Evolutionary conservation across 2,329 filamentous ascomycete species (phyloP), one percentile per base, ranked within the genome.

Genomic region (Penicillium expansum): DNA sequence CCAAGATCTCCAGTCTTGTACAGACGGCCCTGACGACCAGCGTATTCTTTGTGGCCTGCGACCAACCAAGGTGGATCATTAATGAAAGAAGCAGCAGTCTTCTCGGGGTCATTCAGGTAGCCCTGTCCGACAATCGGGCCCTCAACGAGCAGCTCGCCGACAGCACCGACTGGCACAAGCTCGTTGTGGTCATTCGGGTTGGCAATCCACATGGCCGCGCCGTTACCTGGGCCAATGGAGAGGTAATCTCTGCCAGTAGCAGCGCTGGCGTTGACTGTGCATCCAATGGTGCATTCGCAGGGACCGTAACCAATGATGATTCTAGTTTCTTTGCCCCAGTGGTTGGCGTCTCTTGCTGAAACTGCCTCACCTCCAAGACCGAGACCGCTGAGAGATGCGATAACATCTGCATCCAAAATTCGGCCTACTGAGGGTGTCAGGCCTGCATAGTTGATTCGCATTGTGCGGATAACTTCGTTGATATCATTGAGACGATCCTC

Each of bases 391-490:
- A 82, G 66, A 1, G 71, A 72, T 16, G 75, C 68, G 9, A 80
- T 74, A 8, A 78, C 75, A 49, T 73, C 66, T 0, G 76, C 69
- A 13, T 75, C 70, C 14, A 82, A 55, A 6, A 80, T 69, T 4
- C 76, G 71, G 0, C 83, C 83, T n/a, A 88, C 77, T 0, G 83
- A 78, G 0, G 84, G 81, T 0, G 86, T 88, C 67, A 88, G 78
- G 62, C 84, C 82, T 0, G 78, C 80, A 75, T 80, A 82, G 41
- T 79, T 82, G 35, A 82, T 79, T 7, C 76, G 70, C 76, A 83
- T 81, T 0, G 74, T 67, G 4, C 77, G 76, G 33, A 86, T 81
- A 1, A 77, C 77, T 0, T 75, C 77, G 2, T 76, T 72, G 14
- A 85, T 77, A 53, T 84, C 77, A 48, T 78, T 76, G 1, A 79